Conservation (phyloP, 2,329 filamentous ascomycete genomes). For the Gliomastix tumulicola region DNA sequence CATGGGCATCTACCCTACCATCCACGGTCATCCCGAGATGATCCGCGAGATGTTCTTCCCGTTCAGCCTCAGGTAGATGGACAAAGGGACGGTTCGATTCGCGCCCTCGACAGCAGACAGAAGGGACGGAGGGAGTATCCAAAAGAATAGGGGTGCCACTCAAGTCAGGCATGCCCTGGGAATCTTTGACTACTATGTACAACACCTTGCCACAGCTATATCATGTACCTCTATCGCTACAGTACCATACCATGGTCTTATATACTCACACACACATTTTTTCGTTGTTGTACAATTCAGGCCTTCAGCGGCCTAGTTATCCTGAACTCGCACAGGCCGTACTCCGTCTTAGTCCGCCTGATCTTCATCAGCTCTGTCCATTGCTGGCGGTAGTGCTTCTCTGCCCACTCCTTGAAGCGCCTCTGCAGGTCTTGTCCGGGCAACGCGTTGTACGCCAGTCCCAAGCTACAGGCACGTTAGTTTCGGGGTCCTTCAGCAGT, state of each 20-base stretch:
- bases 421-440: slow-evolving; percentile 58
- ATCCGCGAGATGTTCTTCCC: slow-evolving; percentile 38
- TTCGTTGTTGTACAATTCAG: slow-evolving; percentile 23
- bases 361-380: slow-evolving; percentile 61
- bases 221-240: slow-evolving; percentile 20
- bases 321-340: slow-evolving; percentile 41
- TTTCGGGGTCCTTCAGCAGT: not conserved
- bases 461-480: slow-evolving; percentile 47
- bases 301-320: slow-evolving; percentile 39
- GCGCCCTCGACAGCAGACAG: too few species aligned
- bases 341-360: slow-evolving; percentile 35
- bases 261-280: too few species aligned
- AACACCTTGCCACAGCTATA: slow-evolving; percentile 21
- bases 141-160: too few species aligned
- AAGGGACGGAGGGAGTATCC: too few species aligned
- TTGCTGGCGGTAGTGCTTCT: slow-evolving; percentile 55
- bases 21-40: slow-evolving; percentile 83
- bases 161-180: too few species aligned
- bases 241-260: too few species aligned
- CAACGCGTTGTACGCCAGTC: slow-evolving; percentile 68
- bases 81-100: too few species aligned
- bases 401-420: slow-evolving; percentile 69
- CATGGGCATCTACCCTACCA: slow-evolving; percentile 84
- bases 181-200: slow-evolving; percentile 27
- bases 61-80: too few species aligned